phyloP scores from a whole-genome alignment of 148 eudicot species.

The Polygonum maritimum region DNA sequence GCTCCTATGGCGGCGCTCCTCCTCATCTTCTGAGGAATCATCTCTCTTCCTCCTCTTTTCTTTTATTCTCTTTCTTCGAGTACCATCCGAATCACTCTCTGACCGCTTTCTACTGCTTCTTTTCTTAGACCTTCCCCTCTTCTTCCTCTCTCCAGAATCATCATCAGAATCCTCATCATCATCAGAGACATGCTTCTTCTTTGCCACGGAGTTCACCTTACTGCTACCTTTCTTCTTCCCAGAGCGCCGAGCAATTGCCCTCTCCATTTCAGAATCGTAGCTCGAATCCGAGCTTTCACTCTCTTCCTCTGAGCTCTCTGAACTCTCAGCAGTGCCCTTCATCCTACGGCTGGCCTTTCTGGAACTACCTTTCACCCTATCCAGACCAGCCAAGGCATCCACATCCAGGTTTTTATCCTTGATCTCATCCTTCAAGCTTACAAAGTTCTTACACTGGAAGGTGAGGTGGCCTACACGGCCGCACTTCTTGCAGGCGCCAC shows the following conservation, averaged over 20 bases:
- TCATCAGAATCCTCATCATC: conserved; percentile 29
- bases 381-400: conserved; percentile 63
- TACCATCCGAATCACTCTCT: conserved; percentile 35
- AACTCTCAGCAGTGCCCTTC: conserved; percentile 26
- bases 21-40: conserved; percentile 15
- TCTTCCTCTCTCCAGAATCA: conserved; percentile 37
- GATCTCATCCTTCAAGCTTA: conserved; percentile 67
- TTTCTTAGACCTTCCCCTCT: conserved; percentile 56
- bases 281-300: conserved; percentile 81
- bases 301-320: conserved; percentile 62
- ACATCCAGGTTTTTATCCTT: conserved; percentile 49
- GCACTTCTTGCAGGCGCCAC: conserved; percentile 94
- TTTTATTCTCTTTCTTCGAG: conserved; percentile 32
- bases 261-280: conserved; percentile 83
- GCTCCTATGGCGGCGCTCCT: not conserved
- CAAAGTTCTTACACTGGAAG: conserved; percentile 79
- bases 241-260: conserved; percentile 47
- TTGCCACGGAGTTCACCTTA: conserved; percentile 30
- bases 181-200: conserved; percentile 36
- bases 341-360: conserved; percentile 27
- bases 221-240: conserved; percentile 53
- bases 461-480: conserved; percentile 96
- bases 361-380: conserved; percentile 56
- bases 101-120: conserved; percentile 40
- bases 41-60: conserved; percentile 14